These are phyloP conservation scores for Suillus lakei DNA, from an alignment of 768 basidiomycete genomes.

Conservation along the genomic window DNA sequence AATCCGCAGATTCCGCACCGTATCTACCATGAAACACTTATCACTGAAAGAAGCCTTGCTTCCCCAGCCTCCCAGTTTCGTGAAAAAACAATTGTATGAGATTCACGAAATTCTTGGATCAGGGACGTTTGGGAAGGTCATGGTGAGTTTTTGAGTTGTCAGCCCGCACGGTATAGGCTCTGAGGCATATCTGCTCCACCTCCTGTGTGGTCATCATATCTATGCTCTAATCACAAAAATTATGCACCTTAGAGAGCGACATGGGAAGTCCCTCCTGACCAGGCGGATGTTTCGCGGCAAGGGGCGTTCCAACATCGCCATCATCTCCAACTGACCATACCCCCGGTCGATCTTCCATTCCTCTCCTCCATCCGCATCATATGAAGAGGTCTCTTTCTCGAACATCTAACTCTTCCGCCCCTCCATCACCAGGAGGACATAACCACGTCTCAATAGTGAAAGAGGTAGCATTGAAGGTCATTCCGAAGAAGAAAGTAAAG, in stretches of 20 bases:
- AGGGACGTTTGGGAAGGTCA: conserved; percentile 91
- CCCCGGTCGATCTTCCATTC: conserved; percentile 31
- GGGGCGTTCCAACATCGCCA: conserved; percentile 52
- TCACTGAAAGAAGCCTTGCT: conserved; percentile 63
- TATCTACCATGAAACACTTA: conserved; percentile 36
- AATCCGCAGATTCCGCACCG: not conserved
- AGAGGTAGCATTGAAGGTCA: conserved; percentile 88
- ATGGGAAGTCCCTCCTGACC: conserved; percentile 75
- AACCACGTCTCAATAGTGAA: conserved; percentile 49
- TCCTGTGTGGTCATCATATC: not conserved
- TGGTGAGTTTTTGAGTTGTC: conserved; percentile 51
- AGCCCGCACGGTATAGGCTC: not conserved
- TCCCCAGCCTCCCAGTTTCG: conserved; percentile 84
- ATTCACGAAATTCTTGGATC: conserved; percentile 74
- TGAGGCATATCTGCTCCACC: not conserved
- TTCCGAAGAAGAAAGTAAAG: conserved; percentile 94
- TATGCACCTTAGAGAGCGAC: conserved; percentile 60
- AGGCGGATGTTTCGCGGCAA: conserved; percentile 56
- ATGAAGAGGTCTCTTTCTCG: conserved; percentile 30
- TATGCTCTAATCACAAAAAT: not conserved
- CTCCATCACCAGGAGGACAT: conserved; percentile 23
- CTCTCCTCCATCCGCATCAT: conserved; percentile 30
- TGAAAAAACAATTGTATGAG: conserved; percentile 85
- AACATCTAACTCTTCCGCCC: conserved; percentile 25
- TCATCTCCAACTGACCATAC: conserved; percentile 23